Conservation (phyloP, 192 early-diverging fungal genomes). For the Paraglomus occultum region DNA sequence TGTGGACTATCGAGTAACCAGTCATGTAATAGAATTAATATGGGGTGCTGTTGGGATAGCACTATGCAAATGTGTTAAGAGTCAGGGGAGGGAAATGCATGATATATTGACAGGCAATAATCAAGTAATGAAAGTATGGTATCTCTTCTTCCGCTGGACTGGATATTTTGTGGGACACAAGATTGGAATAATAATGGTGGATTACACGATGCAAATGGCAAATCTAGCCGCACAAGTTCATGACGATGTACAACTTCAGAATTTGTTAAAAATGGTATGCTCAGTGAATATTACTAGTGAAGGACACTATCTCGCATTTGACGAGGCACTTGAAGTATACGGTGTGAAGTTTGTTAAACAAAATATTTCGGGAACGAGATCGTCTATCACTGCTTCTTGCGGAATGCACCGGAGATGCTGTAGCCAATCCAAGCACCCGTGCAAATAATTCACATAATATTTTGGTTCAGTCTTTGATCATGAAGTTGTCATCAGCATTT, state of each 20-base stretch:
- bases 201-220: neutral
- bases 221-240: neutral
- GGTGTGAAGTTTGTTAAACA: slow-evolving; percentile 14
- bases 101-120: slow-evolving; percentile 3
- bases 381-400: no score
- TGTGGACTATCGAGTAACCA: slow-evolving; percentile 1
- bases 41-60: neutral
- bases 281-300: slow-evolving; percentile 16
- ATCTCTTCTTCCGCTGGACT: slow-evolving; percentile 3
- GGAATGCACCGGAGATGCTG: no score
- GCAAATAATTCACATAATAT: no score
- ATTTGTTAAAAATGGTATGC: neutral
- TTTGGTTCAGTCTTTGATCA: no score
- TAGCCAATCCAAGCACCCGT: no score
- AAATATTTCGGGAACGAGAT: neutral
- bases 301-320: neutral
- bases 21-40: slow-evolving; percentile 11
- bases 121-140: slow-evolving; percentile 3
- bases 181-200: neutral
- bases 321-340: neutral
- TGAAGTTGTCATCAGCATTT: no score
- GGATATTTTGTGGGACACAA: slow-evolving; percentile 17
- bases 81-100: neutral
- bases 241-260: neutral
- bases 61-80: slow-evolving; percentile 8